Conservation (phyloP, 2,329 filamentous ascomycete genomes). For the Diaporthe humulicola region DNA sequence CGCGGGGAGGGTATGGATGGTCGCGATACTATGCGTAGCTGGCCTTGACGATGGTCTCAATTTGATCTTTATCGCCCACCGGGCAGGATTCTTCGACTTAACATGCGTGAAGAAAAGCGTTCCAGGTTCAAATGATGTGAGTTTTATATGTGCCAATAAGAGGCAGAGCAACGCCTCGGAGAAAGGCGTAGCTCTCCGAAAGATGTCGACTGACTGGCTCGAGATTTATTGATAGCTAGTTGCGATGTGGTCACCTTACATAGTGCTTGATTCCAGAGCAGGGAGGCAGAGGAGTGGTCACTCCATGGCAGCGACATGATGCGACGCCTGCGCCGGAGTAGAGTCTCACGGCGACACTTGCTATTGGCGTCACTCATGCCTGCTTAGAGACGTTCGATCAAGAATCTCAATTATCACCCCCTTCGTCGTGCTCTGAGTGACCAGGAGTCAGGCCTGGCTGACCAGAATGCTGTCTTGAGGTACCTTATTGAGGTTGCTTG, state of each 20-base stretch:
- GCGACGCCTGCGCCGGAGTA: not conserved
- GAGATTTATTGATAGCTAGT: not conserved
- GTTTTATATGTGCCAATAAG: not conserved
- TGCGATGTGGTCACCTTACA: not conserved
- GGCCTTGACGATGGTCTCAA: not conserved
- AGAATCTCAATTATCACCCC: too few species aligned
- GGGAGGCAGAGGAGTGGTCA: not conserved
- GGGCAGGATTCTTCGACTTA: not conserved
- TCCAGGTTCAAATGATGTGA: not conserved
- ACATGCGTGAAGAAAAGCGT: not conserved
- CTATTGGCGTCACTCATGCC: not conserved
- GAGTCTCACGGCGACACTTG: not conserved
- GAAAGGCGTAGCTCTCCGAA: not conserved
- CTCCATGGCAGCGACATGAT: not conserved
- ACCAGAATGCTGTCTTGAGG: not conserved
- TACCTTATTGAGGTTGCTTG: too few species aligned
- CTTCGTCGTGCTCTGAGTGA: not conserved
- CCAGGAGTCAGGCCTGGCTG: not conserved
- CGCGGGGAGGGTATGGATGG: not conserved
- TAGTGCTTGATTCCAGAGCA: not conserved
- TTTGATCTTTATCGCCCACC: too few species aligned
- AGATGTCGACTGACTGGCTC: slow-evolving; percentile 11
- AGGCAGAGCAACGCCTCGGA: not conserved
- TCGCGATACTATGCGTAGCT: not conserved
- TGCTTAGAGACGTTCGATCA: too few species aligned